Evolutionary conservation across 169 alveolate genomes (phyloP), one percentile per base, ranked within the genome.

Genomic region (Plasmodium cynomolgi): DNA sequence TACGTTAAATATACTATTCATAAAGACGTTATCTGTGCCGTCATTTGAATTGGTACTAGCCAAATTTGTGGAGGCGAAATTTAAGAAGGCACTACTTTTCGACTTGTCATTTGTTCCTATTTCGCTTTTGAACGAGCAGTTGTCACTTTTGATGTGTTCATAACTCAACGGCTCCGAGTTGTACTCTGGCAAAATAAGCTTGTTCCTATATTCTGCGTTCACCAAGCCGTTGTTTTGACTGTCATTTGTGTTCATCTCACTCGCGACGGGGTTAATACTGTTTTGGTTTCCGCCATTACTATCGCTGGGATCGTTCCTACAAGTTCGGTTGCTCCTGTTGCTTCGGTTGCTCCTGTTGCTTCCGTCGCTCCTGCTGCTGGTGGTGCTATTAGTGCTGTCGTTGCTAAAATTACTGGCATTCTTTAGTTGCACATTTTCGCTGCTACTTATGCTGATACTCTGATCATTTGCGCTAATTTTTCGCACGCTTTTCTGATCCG

Each of bases 81-180:
- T 47, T 56, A 72, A 72, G 34, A 71, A 84, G 33, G 39, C 39
- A 23, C 44, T 83, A 29, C 77, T 34, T 31, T 68, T 84, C 3
- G 44, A 26, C 33, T 74, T 74, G 26, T 84, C 31, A 84, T 72
- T 84, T 2, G 37, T 3, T 56, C n/a, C 23, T 7, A 84, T 39
- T 71, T 72, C 92, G 56, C 34, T 71, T 29, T 84, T 74, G 23
- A 54, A 84, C 31, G 73, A 23, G 34, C 20, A 41, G 34, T 84
- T 84, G 34, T 74, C 84, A 84, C 39, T 72, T 20, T 84, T 84
- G 34, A 84, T 41, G 31, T 84, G 23, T n/a, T 84, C 68, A 72
- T 72, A 84, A 84, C 29, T 68, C 0, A 72, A 7, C 47, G 47
- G 74, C 13, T 58, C 83, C 13, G 80, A 29, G 26, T 82, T 82